Evolutionary conservation across 2,329 filamentous ascomycete species (phyloP), one percentile per base, ranked within the genome.

Genomic region (Gaeumannomyces sp.): DNA sequence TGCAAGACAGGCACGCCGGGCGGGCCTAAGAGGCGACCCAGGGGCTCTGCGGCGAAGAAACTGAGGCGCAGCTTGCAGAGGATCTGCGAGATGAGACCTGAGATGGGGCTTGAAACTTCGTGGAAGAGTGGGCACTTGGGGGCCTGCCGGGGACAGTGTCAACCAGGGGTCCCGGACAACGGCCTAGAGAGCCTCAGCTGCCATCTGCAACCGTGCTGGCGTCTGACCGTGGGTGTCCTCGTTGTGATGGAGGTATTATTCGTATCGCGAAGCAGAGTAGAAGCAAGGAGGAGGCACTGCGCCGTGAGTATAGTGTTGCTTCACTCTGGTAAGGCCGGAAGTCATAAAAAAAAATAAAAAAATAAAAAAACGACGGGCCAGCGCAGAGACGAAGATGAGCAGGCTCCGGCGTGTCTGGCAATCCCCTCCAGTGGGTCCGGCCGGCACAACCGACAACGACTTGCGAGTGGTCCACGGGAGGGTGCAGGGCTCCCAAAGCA

Each of bases 1-100:
- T 59, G 63, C 45, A 38, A 66, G 28, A 19, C 25, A 29, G 28
- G 4, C 25, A n/a, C 0, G 28, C 5, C 28, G 4, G 25, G 13
- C 13, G 11, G 25, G 57, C 25, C 28, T n/a, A 14, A 29, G 57
- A 59, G 25, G 28, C 22, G 25, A 8, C 57, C 25, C 57, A 28
- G 28, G 25, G 57, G 27, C 27, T 31, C 53, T 59, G 65, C 60
- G 58, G 56, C 59, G 63, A 59, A 67, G 65, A 66, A 66, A 66
- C 63, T 66, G 72, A 71, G 72, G 72, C 71, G 70, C 70, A 74
- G 72, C 70, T 68, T 58, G 65, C 69, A 69, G 70, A 73, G 72
- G 76, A 78, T 78, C 75, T 73, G 65, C 77, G 72, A 72, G 70
- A 74, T 79, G 77, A 79, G 74, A 79, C 77, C 74, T 67, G 69